Percentiles rank a stretch among this genome's conserved stretches.
These are phyloP conservation scores for Clitocybe nebularis DNA, from an alignment of 1,284 basidiomycete species.

Conservation along the genomic window DNA sequence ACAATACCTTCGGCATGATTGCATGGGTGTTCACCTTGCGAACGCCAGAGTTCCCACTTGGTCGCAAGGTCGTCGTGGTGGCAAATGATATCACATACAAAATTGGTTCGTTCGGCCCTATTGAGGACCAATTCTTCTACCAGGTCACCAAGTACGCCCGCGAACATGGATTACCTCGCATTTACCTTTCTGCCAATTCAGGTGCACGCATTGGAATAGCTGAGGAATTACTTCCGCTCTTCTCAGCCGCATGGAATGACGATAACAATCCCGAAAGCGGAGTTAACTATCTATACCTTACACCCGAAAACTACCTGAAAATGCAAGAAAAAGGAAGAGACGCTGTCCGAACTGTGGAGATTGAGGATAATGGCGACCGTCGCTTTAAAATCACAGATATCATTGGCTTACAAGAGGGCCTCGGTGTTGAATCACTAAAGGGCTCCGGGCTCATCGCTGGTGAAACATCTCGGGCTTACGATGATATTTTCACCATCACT, in stretches of 20 bases:
- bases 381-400: slow-evolving; percentile 96
- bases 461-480: slow-evolving; percentile 96
- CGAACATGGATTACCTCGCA: slow-evolving; percentile 82
- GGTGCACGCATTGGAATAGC: slow-evolving; percentile 96
- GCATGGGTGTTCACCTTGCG: slow-evolving; percentile 93
- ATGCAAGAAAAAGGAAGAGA: slow-evolving; percentile 78
- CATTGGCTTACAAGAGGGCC: slow-evolving; percentile 93
- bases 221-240: slow-evolving; percentile 87
- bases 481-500: slow-evolving; percentile 99
- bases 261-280: slow-evolving; percentile 87
- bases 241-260: slow-evolving; percentile 92
- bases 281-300: slow-evolving; percentile 95
- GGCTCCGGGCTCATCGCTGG: slow-evolving; percentile 99
- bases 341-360: slow-evolving; percentile 80
- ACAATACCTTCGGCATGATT: slow-evolving; percentile 97
- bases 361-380: slow-evolving; percentile 82
- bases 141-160: slow-evolving; percentile 94
- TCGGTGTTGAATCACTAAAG: slow-evolving; percentile 96
- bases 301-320: slow-evolving; percentile 79
- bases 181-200: slow-evolving; percentile 98
- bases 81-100: slow-evolving; percentile 99
- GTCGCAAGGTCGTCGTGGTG: slow-evolving; percentile 86
- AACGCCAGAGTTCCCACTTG: slow-evolving; percentile 92
- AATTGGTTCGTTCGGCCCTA: slow-evolving; percentile 97
- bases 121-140: slow-evolving; percentile 96